Evolutionary conservation across 2,329 filamentous ascomycete species (phyloP), one percentile per base, ranked within the genome.

Genomic region (Exophiala lecanii-corni): DNA sequence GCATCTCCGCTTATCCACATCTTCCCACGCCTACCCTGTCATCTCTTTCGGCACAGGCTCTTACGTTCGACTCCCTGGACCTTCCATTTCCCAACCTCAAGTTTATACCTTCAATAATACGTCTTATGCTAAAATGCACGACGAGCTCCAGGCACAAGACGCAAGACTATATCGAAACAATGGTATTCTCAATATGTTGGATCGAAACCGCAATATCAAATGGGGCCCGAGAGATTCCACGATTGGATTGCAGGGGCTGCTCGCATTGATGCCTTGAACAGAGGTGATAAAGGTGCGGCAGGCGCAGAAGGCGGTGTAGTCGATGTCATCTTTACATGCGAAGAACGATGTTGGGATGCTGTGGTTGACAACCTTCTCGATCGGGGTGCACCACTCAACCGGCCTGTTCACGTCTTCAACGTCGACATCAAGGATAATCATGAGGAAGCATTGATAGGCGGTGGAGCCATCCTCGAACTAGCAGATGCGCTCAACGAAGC

Each of bases 401-500:
- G 88, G 2, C 89, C 92, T 0, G 92, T 98, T 1, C 92, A 98
- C 62, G 87, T 98, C 43, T 94, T 98, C 72, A 98, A 98, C 58
- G 84, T 98, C 41, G 92, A 98, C 62, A 98, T 98, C 60, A 91
- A 86, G 64, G 92, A 98, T 67, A 98, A 97, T 60, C 92, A 97
- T 60, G 91, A 98, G 63, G 92, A 98, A 66, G 92, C 92, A 0
- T 74, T 91, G 16, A 78, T 96, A 2, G 92, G 92, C 7, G 92
- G 92, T 2, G 81, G 84, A 55, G 92, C 87, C 33, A 98, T 98
- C 46, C 74, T 97, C 26, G 92, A 98, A 59, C 74, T 98, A 25
- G 92, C 92, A 1, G 79, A 91, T 59, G 81, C 80, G 21, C 69
- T 98, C 47, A 97, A 97, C 60, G 76, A 79, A 13, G 86, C 81